Percentiles rank a stretch among this genome's conserved stretches.
These are phyloP conservation scores for Helianthus annuus DNA, from an alignment of 129 eudicot genomes.

Conservation along the genomic window DNA sequence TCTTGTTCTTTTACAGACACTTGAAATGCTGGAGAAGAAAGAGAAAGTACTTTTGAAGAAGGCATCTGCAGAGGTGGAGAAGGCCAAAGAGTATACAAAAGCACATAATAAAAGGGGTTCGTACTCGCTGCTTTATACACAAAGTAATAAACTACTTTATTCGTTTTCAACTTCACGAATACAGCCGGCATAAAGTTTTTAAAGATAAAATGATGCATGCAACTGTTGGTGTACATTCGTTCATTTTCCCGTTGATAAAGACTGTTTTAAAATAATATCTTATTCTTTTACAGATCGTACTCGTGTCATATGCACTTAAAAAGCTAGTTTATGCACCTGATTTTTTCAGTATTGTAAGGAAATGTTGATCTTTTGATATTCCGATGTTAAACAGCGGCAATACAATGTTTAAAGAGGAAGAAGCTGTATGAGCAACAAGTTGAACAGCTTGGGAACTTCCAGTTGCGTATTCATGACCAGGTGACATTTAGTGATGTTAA, in stretches of 20 bases:
- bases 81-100: constrained; percentile 57
- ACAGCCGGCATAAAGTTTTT: too few relatives aligned
- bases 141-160: not conserved
- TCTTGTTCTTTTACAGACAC: constrained; percentile 43
- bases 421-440: constrained; percentile 39
- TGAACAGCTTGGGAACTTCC: constrained; percentile 43
- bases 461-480: constrained; percentile 40
- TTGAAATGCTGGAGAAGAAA: constrained; percentile 68
- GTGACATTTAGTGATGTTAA: constrained; percentile 10
- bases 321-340: not conserved
- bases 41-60: constrained; percentile 55
- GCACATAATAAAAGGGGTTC: constrained; percentile 52
- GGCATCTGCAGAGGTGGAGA: constrained; percentile 59
- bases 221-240: not conserved
- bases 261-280: not conserved
- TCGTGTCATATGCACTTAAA: not conserved
- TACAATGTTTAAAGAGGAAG: constrained; percentile 45
- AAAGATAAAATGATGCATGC: not conserved
- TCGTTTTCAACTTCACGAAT: not conserved
- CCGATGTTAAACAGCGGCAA: constrained; percentile 29
- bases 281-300: not conserved
- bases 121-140: too few relatives aligned
- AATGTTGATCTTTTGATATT: not conserved
- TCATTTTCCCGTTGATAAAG: not conserved
- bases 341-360: not conserved